Percentiles rank a stretch among this genome's conserved stretches.
Evolutionary conservation across 495 filamentous ascomycete genomes (phyloP).

Genomic region (Tuber indicum): DNA sequence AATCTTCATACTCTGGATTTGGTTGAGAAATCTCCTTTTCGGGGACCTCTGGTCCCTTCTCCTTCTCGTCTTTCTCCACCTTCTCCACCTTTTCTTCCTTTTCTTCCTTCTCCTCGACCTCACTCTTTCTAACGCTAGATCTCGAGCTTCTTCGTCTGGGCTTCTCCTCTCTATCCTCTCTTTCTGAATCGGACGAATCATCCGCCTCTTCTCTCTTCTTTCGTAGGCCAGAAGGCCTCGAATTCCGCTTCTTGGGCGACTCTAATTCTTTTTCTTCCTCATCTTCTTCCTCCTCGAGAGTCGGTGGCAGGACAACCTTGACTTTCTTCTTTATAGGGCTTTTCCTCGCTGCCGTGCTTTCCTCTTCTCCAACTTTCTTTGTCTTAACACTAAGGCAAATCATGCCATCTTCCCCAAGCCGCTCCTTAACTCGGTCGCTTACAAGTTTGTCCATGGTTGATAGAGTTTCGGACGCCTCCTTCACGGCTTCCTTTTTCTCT

Average conservation of each 20-base stretch:
- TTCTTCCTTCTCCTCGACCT: constrained; percentile 14
- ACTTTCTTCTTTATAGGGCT: constrained; percentile 26
- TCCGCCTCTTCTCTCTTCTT: constrained; percentile 41
- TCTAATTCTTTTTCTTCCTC: constrained; percentile 25
- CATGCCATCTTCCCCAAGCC: constrained; percentile 24
- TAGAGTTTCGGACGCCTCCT: constrained; percentile 24
- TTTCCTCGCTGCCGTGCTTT: constrained; percentile 23
- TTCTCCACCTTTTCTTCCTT: constrained; percentile 11
- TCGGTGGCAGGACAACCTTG: constrained; percentile 25
- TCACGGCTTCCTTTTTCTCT: constrained; percentile 20
- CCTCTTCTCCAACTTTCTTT: constrained; percentile 17
- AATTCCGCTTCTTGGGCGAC: constrained; percentile 8
- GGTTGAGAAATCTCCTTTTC: constrained; percentile 20
- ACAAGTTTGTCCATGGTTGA: constrained; percentile 28
- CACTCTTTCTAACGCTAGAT: constrained; percentile 1
- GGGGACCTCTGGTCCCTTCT: constrained; percentile 24
- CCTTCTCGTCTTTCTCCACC: constrained; percentile 12
- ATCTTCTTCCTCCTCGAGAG: constrained; percentile 31
- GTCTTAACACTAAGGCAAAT: constrained; percentile 13
- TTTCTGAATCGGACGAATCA: constrained; percentile 28
- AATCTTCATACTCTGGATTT: constrained; percentile 23
- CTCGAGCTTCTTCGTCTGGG: constrained; percentile 43
- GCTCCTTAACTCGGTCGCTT: constrained; percentile 34
- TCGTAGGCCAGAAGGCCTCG: constrained; percentile 14
- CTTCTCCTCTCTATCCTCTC: constrained; percentile 43